A percentile compares a stretch with the other conserved stretches of the same genome.
Evolutionary conservation across 371 early-diverging fungal species (phyloP).

Genomic region (Circinella minor): DNA sequence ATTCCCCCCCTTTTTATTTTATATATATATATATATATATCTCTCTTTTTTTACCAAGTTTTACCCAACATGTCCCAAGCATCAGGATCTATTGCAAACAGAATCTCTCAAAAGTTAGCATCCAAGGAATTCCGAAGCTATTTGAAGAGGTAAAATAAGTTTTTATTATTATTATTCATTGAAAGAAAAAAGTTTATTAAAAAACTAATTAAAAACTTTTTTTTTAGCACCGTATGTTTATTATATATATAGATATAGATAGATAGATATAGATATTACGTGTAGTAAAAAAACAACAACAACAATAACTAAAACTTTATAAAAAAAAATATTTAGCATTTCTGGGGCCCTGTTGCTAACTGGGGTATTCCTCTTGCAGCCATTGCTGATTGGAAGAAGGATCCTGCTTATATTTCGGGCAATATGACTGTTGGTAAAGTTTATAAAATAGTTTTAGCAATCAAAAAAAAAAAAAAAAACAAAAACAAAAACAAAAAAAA

Average conservation of each 20-base stretch:
- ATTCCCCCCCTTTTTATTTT: neutral
- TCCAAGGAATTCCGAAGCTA: conserved; percentile 80
- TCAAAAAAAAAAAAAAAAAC: too few relatives aligned
- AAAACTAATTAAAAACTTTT: neutral
- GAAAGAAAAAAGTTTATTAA: too few relatives aligned
- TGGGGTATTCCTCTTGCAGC: conserved; percentile 98
- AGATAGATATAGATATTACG: too few relatives aligned
- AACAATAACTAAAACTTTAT: too few relatives aligned
- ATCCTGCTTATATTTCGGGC: conserved; percentile 91
- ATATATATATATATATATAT: too few relatives aligned
- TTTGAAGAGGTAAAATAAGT: conserved; percentile 64
- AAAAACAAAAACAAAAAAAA: too few relatives aligned
- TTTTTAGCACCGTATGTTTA: conserved; percentile 44
- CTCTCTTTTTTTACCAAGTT: conserved; percentile 9
- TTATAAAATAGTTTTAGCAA: too few relatives aligned
- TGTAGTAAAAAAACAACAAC: too few relatives aligned
- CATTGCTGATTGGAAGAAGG: conserved; percentile 90
- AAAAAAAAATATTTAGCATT: conserved; percentile 60
- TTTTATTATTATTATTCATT: too few relatives aligned
- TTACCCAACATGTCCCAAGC: conserved; percentile 55
- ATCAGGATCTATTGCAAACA: conserved; percentile 61
- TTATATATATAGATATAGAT: neutral
- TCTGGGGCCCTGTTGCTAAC: conserved; percentile 95
- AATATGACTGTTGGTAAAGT: conserved; percentile 88
- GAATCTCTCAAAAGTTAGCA: conserved; percentile 58